Base-by-base conservation (phyloP, 768 basidiomycete species). In the Gelatoporia subvermispora region DNA sequence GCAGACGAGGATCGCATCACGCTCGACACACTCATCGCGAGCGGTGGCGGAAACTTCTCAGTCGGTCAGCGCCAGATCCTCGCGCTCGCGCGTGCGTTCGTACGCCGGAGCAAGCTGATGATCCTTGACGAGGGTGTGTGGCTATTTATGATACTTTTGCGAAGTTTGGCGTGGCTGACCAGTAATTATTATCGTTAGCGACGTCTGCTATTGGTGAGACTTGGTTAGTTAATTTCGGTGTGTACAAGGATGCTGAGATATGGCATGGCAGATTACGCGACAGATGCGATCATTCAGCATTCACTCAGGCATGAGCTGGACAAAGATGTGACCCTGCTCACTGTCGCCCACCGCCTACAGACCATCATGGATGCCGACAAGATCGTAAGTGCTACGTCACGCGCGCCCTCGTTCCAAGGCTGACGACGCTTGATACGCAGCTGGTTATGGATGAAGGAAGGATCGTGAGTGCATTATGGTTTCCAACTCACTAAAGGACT, bases 321-420 rank as follows among this genome's bases (percentile, higher is more conserved):
- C 10, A 61, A 62, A 18, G 72, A 67, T 40, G 70, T 71, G 0
- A 83, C 81, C 0, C 63, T 84, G 18, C 65, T 83, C 25, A 82
- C 78, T n/a, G 72, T 84, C 35, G 82, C 82, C 1, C 80, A 82
- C 60, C 72, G 81, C 16, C 57, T 79, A 8, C 71, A 73, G 48
- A 82, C 76, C 5, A 76, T 83, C 50, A 79, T 80, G 68, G 80
- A 81, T 44, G n/a, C n/a, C n/a, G n/a, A n/a, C n/a, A n/a, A n/a
- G n/a, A n/a, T n/a, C n/a, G n/a, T n/a, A n/a, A n/a, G 76, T 74
- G 76, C 9, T 79, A 83, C 59, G 76, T 78, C 54, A 75, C 2
- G 20, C 37, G 9, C 3, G 20, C 8, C 15, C 5, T 5, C 24
- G 28, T 16, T 15, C 34, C 40, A n/a, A 11, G 24, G 31, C 17